Evolutionary conservation across 768 basidiomycete species (phyloP).

Genomic region (Epithele typhae): DNA sequence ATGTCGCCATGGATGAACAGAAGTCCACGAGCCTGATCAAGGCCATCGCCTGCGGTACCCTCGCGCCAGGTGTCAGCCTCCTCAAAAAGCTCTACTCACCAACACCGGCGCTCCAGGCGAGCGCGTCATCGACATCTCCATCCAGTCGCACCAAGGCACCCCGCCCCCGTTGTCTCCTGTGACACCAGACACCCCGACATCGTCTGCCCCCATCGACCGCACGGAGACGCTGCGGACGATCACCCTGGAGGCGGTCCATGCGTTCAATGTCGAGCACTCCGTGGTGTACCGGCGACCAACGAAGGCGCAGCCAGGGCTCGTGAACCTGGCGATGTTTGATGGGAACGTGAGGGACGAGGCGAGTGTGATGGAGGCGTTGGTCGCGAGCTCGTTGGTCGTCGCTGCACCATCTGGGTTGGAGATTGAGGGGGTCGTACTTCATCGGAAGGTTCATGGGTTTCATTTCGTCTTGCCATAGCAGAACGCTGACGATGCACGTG

Average conservation of each 20-base stretch:
- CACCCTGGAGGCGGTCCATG: constrained; percentile 58
- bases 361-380: constrained; percentile 51
- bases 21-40: constrained; percentile 72
- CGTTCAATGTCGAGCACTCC: constrained; percentile 51
- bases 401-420: constrained; percentile 33
- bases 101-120: constrained; percentile 63
- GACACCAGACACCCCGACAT: constrained; percentile 12
- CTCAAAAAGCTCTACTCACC: constrained; percentile 62
- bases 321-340: constrained; percentile 53
- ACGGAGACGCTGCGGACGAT: constrained; percentile 69
- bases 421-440: constrained; percentile 45
- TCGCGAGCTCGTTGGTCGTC: constrained; percentile 42
- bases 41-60: constrained; percentile 59
- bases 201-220: constrained; percentile 31
- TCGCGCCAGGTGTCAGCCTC: constrained; percentile 53
- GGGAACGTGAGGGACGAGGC: constrained; percentile 47
- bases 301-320: constrained; percentile 39
- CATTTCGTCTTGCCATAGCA: no score
- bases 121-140: constrained; percentile 75
- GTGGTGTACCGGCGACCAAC: constrained; percentile 49
- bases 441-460: constrained; percentile 39
- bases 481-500: neutral
- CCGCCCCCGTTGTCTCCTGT: constrained; percentile 8
- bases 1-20: constrained; percentile 56
- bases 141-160: constrained; percentile 35